Evolutionary conservation across 441 rosid species (phyloP), one percentile per base, ranked within the genome.

Genomic region (Adansonia grandidieri): DNA sequence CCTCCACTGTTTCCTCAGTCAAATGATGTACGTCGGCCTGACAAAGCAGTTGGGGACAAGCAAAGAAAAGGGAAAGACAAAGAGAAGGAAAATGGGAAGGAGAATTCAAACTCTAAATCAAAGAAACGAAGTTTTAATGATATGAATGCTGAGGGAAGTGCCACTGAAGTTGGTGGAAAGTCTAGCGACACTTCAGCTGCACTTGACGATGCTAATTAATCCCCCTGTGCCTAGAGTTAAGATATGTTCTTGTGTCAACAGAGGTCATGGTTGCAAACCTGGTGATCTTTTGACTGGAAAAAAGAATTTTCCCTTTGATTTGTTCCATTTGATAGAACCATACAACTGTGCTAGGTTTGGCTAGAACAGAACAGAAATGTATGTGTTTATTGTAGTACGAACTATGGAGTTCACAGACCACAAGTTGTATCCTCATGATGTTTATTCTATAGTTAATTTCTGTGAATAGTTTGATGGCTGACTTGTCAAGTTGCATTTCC

Each of bases 81-180:
- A 37, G 84, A 75, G 62, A 77, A 72, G 11, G 84, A 77, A 73
- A 69, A 56, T 42, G 79, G 60, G 71, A 82, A 79, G 81, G 90
- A 87, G 69, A 82, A 81, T 44, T 68, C 87, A 20, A 85, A 77
- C 65, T 86, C 88, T 17, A 85, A 77, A 75, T 63, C 84, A 10
- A 95, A 87, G 88, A 95, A 93, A 82, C 88, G 97, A 78, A 87
- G 82, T 66, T 85, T 84, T 22, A 76, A 71, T n/a, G 94, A 88
- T 73, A 89, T 88, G 84, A 87, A 58, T 75, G 74, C 76, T 11
- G 89, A 83, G 45, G 86, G 74, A 56, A 83, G 75, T 80, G 78
- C 32, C 15, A 83, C 80, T 78, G 92, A 87, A 83, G 83, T 76
- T 74, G 74, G 77, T 37, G 86, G 84, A 14, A 82, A 80, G 77